Conservation (phyloP, 805 yeast genomes). For the Candida ortonii region DNA sequence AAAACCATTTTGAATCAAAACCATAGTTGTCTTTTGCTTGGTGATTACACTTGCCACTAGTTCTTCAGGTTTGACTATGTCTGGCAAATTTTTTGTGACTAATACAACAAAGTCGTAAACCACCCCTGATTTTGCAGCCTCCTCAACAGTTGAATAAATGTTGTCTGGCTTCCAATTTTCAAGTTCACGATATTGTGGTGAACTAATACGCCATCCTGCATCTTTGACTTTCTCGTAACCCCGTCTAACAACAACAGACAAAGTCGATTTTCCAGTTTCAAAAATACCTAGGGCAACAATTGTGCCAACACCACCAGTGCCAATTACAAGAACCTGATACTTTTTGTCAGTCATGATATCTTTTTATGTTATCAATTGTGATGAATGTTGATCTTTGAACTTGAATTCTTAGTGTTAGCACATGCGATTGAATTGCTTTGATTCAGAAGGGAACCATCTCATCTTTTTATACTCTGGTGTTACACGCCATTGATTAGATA, state of each 20-base stretch:
- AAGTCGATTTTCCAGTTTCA: conserved; percentile 41
- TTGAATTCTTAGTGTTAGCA: too few species aligned
- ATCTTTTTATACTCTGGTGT: too few species aligned
- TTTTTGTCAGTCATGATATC: conserved; percentile 2
- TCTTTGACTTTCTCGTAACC: conserved; percentile 49
- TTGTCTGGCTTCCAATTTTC: conserved; percentile 51
- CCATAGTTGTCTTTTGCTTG: conserved; percentile 40
- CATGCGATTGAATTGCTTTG: too few species aligned
- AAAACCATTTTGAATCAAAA: conserved; percentile 60
- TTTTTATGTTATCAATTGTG: too few species aligned
- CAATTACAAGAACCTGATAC: conserved; percentile 38
- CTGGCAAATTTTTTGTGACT: conserved; percentile 59
- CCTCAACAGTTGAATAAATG: conserved; percentile 32
- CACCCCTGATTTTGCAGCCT: conserved; percentile 33
- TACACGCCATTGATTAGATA: too few species aligned
- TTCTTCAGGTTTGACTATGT: conserved; percentile 46
- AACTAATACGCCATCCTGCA: conserved; percentile 53
- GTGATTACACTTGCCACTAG: conserved; percentile 46
- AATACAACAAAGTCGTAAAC: conserved; percentile 51
- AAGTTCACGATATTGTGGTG: conserved; percentile 57
- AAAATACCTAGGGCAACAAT: conserved; percentile 62
- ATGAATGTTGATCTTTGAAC: too few species aligned
- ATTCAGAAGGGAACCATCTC: too few species aligned
- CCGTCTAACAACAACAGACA: conserved; percentile 60
- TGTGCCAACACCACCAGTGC: conserved; percentile 83